These are phyloP conservation scores for Salix arbutifolia DNA, from an alignment of 345 rosid species.

Conservation along the genomic window DNA sequence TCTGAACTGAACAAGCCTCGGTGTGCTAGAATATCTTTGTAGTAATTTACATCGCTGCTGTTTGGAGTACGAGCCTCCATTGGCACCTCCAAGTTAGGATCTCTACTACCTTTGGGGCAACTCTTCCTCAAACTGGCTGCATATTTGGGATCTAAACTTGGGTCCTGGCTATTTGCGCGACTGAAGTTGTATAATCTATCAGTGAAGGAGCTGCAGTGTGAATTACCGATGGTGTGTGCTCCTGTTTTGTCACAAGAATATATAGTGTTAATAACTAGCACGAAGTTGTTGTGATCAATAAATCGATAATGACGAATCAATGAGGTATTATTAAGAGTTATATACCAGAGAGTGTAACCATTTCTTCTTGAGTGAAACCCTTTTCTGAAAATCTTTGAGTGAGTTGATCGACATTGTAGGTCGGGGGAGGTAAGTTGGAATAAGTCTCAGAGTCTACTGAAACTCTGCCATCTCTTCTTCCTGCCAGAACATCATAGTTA, in stretches of 20 bases:
- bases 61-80: constrained; percentile 17
- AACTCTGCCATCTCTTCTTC: constrained; percentile 56
- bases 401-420: constrained; percentile 3
- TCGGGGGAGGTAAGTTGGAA: constrained; percentile 11
- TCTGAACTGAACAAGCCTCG: constrained; percentile 27
- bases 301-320: no score
- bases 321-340: no score
- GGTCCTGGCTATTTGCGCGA: constrained; percentile 6
- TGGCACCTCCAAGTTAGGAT: constrained; percentile 18
- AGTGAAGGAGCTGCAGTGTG: constrained; percentile 21
- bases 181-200: constrained; percentile 23
- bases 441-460: constrained; percentile 36
- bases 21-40: constrained; percentile 9
- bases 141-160: constrained; percentile 15
- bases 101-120: constrained; percentile 11
- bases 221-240: constrained; percentile 23
- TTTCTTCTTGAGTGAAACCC: constrained; percentile 18
- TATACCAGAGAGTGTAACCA: constrained; percentile 21
- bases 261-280: no score
- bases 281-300: neutral
- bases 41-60: constrained; percentile 14
- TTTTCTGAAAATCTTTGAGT: constrained; percentile 12
- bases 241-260: neutral
- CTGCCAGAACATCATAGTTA: constrained; percentile 50
- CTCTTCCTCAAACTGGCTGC: constrained; percentile 20